A percentile compares a stretch with the other conserved stretches of the same genome.
Conservation (phyloP, 192 early-diverging fungal genomes). For the Rhizoclosmatium sp. region DNA sequence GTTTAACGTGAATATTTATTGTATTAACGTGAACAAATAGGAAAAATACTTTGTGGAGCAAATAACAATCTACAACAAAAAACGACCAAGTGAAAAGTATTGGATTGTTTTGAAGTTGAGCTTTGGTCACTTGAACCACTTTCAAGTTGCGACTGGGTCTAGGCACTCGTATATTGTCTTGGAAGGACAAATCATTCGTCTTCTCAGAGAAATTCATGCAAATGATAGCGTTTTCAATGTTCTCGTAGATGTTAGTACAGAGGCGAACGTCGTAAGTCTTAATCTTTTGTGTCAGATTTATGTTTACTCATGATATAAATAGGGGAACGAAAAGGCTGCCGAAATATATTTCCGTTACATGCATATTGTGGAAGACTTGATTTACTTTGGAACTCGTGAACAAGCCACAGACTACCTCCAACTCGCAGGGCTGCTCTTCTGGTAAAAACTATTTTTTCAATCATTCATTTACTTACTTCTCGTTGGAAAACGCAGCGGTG, state of each 20-base stretch:
- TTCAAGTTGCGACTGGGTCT: slow-evolving; percentile 76
- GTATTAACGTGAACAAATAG: slow-evolving; percentile 40
- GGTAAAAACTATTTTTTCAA: slow-evolving; percentile 42
- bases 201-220: slow-evolving; percentile 68
- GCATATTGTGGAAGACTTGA: slow-evolving; percentile 79
- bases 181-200: slow-evolving; percentile 68
- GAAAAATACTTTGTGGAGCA: slow-evolving; percentile 80
- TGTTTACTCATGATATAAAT: slow-evolving; percentile 15
- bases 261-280: slow-evolving; percentile 13
- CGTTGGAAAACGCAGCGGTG: neutral
- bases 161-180: slow-evolving; percentile 67
- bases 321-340: slow-evolving; percentile 46
- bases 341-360: slow-evolving; percentile 73
- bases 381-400: slow-evolving; percentile 80
- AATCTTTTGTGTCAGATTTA: neutral
- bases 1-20: neutral
- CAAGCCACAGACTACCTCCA: slow-evolving; percentile 75
- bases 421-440: slow-evolving; percentile 72
- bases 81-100: slow-evolving; percentile 71
- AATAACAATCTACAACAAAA: slow-evolving; percentile 74
- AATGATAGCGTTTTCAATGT: slow-evolving; percentile 39
- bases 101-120: slow-evolving; percentile 71
- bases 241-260: slow-evolving; percentile 29
- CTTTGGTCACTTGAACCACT: slow-evolving; percentile 73
- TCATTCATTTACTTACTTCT: slow-evolving; percentile 55